Base-by-base conservation (phyloP, 2,329 filamentous ascomycete genomes). In the Lachnellula cervina region DNA sequence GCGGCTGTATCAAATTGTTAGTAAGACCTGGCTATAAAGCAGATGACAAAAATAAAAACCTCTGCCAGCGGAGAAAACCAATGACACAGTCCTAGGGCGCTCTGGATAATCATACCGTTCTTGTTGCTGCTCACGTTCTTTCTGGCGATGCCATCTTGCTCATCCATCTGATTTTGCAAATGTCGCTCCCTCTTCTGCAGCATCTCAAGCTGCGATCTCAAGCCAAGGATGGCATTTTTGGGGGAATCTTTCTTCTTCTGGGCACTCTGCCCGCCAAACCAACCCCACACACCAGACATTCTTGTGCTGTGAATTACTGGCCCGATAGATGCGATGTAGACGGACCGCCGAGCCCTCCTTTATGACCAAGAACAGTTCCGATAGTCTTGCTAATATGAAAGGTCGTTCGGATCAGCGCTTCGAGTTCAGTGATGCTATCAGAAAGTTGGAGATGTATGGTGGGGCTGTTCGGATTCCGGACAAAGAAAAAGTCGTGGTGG, bases 141-240 rank as follows among this genome's bases (percentile, higher is more conserved):
- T 73, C 89, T 82, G 45, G 94, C 94, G 63, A 95, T 82, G 38
- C 81, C 81, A 68, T 96, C 90, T 73, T 97, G 92, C 73, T 97
- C 91, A 25, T 90, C 87, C 78, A 97, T 96, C 77, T 96, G 91
- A 61, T 82, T 88, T 73, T 94, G 88, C 59, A 97, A 76, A 71
- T 97, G 90, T 73, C 84, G 89, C 79, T 97, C 92, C 58, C 93
- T 83, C 81, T 99, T 99, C 76, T 95, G 90, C 70, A 99, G 81
- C 92, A 97, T 97, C 67, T 97, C 93, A 45, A 97, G 81, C 77
- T 97, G 93, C 69, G 87, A 82, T 66, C 94, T 85, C 69, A 99
- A 78, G 58, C 83, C 83, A 55, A 99, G 80, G 68, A 99, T 99
- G 65, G 94, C 94, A 78, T 96, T 94, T 82, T 99, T 99, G 56